Base-by-base conservation (phyloP, 2,329 filamentous ascomycete genomes). In the Beauveria sp. region DNA sequence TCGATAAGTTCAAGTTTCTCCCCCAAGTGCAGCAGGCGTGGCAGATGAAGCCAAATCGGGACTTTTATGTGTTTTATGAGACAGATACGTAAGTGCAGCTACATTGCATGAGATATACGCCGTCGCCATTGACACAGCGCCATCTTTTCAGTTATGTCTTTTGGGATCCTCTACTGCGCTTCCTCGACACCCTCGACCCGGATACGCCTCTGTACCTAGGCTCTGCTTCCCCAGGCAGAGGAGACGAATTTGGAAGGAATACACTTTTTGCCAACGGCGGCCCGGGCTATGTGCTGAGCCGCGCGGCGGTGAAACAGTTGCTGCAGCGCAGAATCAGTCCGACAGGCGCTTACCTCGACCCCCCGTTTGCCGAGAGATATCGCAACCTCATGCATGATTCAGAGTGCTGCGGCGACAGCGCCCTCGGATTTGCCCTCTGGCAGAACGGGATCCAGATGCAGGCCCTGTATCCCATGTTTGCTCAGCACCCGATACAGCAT, bases 1-100 rank as follows among this genome's bases (percentile, higher is more conserved):
- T 84, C 49, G 82, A 84, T 69, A 82, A 81, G 67, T 84, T 79
- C 75, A 84, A 84, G 69, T 84, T 84, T 64, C 68, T 84, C 24
- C 79, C 82, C 42, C 81, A 82, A 77, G 72, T 84, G 5, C 79
- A 83, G 62, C 71, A 76, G 34, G 78, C 80, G 1, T 82, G 80
- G 71, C 70, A 73, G 40, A 69, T 73, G 60, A 79, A 78, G 42
- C 77, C 77, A 3, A 70, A 76, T n/a, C 76, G 77, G 50, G 74
- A 80, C 34, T 84, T 82, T 77, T 84, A 82, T 66, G 76, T 84
- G 60, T 82, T 84, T 68, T 78, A 82, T 49, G 82, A 84, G 66
- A 79, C 81, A 3, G 82, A 84, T 67, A 84, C 82, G 54, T 83
- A 76, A 63, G 73, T 73, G 1, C 5, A 28, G 5, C 26, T 18